Evolutionary conservation across 2,329 filamentous ascomycete species (phyloP), one percentile per base, ranked within the genome.

Genomic region (Diaporthe sp.): DNA sequence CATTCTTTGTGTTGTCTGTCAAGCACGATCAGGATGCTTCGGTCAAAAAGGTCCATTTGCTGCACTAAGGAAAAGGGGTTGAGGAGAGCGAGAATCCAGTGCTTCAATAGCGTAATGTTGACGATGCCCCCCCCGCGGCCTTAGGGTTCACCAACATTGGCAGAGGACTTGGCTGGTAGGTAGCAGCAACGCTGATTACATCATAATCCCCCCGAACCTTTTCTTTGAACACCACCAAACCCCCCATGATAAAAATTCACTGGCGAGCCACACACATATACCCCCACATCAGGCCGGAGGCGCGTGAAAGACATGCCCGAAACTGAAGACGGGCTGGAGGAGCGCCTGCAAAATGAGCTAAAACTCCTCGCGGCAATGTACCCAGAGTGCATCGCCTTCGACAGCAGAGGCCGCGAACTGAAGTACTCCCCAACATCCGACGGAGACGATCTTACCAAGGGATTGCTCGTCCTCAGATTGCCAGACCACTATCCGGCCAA

Each of bases 321-420:
- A 68, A 25, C 47, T 7, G 7, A 6, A 55, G 65, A 55, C 5
- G 49, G 25, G 65, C 34, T 17, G 7, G 20, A 42, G 34, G 49
- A 55, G 49, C 65, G 65, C 34, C 65, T 70, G 15, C 15, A 9
- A 2, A 53, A 68, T 6, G 65, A 68, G 47, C 47, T 68, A 25
- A 34, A 34, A n/a, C 65, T 68, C 49, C n/a, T 70, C 13, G n/a
- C 31, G 17, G 65, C 65, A 2, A 42, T 70, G 49, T 70, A 70
- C 65, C 65, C 65, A 12, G 49, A 7, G 31, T 55, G 49, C 65
- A 53, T 70, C 49, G n/a, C n/a, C 49, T 70, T 55, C n/a, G 65
- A 70, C 49, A 28, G 31, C 65, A 55, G 8, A 12, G 34, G 34
- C 49, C 49, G 65, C 22, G 65, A 55, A 12, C 49, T 70, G 4